Evolutionary conservation across 495 filamentous ascomycete genomes (phyloP), one percentile per base, ranked within the genome.

Genomic region (Penicillium chermesinum): DNA sequence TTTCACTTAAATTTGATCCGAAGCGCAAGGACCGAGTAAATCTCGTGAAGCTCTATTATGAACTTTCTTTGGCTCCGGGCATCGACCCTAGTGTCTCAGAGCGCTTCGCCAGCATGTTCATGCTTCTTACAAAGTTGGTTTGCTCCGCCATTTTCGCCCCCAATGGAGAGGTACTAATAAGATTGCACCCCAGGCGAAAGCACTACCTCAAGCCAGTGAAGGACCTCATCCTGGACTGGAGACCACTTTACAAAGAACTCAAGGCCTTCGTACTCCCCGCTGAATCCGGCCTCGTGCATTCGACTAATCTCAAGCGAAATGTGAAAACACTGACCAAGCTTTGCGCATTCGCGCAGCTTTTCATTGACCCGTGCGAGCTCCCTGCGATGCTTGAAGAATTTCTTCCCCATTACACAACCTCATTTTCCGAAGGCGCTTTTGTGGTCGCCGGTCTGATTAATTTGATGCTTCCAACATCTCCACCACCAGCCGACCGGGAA

Each of bases 61-160:
- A 96, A 71, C 83, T 99, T 25, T 77, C 88, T 4, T 77, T 99
- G 38, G 89, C 93, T 22, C 91, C 91, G 1, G 93, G 94, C 3
- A 73, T 99, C 42, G 94, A 97, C 58, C 75, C 76, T 38, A 73
- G 71, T 52, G 85, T 89, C 17, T 76, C 90, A 12, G 94, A 99
- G 69, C 77, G 93, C 46, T 99, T 99, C 63, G 79, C 90, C 9
- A 93, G 86, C 78, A 96, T 96, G 89, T 93, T 96, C 55, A 89
- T 95, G 68, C 80, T 86, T 13, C 71, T 99, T 53, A 91, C 88
- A 35, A 93, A 93, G 91, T 91, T 69, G 74, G 83, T 64, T 47
- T 16, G n/a, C 32, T 36, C 37, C 8, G 7, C 21, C 20, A 16
- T 41, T 21, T 19, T 38, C 9, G 37, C 27, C 4, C 17, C 33